Percentiles rank a stretch among this genome's conserved stretches.
Conservation (phyloP, 768 basidiomycete species). For the Agaricus subrufescens region DNA sequence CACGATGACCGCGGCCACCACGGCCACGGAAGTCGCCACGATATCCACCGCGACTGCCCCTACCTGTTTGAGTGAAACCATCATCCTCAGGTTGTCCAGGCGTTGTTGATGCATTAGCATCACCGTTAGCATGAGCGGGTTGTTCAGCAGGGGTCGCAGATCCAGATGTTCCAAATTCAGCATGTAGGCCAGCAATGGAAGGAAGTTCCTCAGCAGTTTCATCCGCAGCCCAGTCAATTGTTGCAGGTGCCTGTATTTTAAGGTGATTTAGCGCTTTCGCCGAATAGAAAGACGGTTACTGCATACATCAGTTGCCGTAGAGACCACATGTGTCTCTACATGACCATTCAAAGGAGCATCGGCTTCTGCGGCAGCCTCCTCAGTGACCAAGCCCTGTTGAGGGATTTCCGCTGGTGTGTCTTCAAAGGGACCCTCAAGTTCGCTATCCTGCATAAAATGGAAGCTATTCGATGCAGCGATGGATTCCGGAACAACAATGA, state of each 20-base stretch:
- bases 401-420: slow-evolving; percentile 51
- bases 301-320: slow-evolving; percentile 16
- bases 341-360: slow-evolving; percentile 13
- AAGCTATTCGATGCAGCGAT: slow-evolving; percentile 49
- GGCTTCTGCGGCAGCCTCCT: slow-evolving; percentile 18
- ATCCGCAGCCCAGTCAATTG: slow-evolving; percentile 81
- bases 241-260: slow-evolving; percentile 13
- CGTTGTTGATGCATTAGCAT: slow-evolving; percentile 17
- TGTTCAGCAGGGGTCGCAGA: slow-evolving; percentile 57
- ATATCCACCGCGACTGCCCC: slow-evolving; percentile 26
- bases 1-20: slow-evolving; percentile 31
- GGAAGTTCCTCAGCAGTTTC: slow-evolving; percentile 77
- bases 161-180: slow-evolving; percentile 71
- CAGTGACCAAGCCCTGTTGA: slow-evolving; percentile 27
- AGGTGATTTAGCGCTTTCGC: not conserved
- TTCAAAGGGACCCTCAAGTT: slow-evolving; percentile 58
- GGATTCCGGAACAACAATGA: slow-evolving; percentile 36
- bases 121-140: slow-evolving; percentile 24
- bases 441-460: slow-evolving; percentile 81
- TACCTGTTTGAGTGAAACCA: slow-evolving; percentile 47
- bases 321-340: slow-evolving; percentile 12
- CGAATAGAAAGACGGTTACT: not conserved
- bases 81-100: slow-evolving; percentile 44
- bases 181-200: slow-evolving; percentile 71
- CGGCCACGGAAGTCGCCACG: slow-evolving; percentile 14